These are phyloP conservation scores for Myxozyma nipponensis DNA, from an alignment of 805 yeast genomes.

Conservation along the genomic window DNA sequence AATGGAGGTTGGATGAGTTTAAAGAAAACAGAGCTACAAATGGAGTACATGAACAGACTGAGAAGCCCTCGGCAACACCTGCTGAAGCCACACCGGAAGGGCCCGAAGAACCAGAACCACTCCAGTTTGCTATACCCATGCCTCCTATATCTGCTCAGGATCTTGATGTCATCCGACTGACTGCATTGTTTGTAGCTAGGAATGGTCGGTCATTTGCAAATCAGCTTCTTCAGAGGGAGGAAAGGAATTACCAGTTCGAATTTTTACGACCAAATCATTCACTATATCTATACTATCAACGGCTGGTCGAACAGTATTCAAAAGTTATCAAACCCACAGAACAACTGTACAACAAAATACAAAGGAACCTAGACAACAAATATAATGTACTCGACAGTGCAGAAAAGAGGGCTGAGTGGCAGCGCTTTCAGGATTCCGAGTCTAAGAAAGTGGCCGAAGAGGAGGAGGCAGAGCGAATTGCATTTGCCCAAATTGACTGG, in stretches of 20 bases:
- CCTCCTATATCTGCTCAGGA: conserved; percentile 57
- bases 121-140: conserved; percentile 33
- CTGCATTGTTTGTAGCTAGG: conserved; percentile 65
- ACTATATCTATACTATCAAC: conserved; percentile 49
- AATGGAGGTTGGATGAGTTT: conserved; percentile 42
- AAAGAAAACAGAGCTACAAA: conserved; percentile 26
- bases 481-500: conserved; percentile 83
- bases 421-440: conserved; percentile 39
- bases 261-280: conserved; percentile 63
- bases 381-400: conserved; percentile 46
- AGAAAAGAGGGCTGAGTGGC: conserved; percentile 54
- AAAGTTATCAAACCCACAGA: conserved; percentile 36
- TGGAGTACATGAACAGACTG: conserved; percentile 1
- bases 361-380: conserved; percentile 35
- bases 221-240: conserved; percentile 38
- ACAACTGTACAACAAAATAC: conserved; percentile 28
- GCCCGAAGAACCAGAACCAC: conserved; percentile 32
- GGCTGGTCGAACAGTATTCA: conserved; percentile 56
- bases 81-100: conserved; percentile 9
- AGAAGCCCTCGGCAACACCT: background rate
- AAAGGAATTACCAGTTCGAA: conserved; percentile 53
- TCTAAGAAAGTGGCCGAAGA: conserved; percentile 38
- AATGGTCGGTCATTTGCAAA: conserved; percentile 51
- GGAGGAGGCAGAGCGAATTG: conserved; percentile 42
- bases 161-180: conserved; percentile 61